Evolutionary conservation across 768 basidiomycete species (phyloP), one percentile per base, ranked within the genome.

Genomic region (Coprinopsis cinerea): DNA sequence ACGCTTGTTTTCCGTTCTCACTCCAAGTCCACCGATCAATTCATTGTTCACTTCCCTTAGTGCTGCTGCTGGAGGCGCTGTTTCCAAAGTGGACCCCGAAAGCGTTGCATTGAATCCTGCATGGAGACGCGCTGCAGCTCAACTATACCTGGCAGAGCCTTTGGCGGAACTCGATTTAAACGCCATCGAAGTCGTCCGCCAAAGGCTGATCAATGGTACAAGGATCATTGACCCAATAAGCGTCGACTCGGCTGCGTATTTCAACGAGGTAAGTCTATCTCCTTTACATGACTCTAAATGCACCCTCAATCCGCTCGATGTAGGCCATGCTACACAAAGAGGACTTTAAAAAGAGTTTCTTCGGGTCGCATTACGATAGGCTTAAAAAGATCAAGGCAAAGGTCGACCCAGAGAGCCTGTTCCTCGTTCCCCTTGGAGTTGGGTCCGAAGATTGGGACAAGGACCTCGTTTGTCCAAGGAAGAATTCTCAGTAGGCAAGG

Each of bases 361-460:
- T 75, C 53, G 76, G 77, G 0, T 50, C 63, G 1, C 73, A 79
- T 52, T 75, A 76, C 41, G 15, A 55, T 2, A 60, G 48, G 24
- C 57, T 78, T 25, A 67, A 66, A 53, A 53, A 48, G 0, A 73
- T 80, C 59, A 79, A 79, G 56, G 28, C 44, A 4, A 65, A 59
- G 52, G 74, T 76, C 45, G 78, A 81, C 56, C 71, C 76, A 7
- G 30, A 32, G 7, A 15, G 30, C 9, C 30, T 32, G 15, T 41
- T 70, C 70, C 53, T 70, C 67, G 1, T 83, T 80, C 68, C 78
- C 76, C 30, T 51, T 79, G 36, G 70, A 80, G 30, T 32, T 32
- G 30, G 30, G 30, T 48, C 71, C 70, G 0, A 59, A 64, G 0
- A 55, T 72, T 0, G 70, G 68, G 2, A 70, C 5, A n/a, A n/a